A percentile compares a stretch with the other conserved stretches of the same genome.
These are phyloP conservation scores for Stylosanthes scabra DNA, from an alignment of 331 rosid genomes.

Conservation along the genomic window DNA sequence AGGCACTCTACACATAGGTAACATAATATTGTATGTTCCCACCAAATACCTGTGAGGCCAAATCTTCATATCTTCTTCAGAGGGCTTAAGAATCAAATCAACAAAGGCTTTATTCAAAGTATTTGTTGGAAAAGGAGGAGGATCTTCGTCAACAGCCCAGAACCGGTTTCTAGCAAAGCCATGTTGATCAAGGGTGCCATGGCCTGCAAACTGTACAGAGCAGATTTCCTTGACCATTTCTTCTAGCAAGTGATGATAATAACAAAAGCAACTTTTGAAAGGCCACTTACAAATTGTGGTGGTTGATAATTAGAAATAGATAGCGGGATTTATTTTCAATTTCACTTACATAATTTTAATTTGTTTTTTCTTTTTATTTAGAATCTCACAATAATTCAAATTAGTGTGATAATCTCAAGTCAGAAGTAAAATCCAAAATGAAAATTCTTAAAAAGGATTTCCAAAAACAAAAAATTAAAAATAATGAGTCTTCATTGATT, in stretches of 20 bases:
- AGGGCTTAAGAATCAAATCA: conserved; percentile 85
- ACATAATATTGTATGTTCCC: conserved; percentile 14
- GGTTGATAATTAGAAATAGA: conserved; percentile 19
- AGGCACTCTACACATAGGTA: neutral
- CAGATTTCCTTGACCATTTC: conserved; percentile 32
- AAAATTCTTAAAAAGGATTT: conserved; percentile 16
- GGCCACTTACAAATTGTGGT: conserved; percentile 22
- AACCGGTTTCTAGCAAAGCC: conserved; percentile 88
- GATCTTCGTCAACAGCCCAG: conserved; percentile 75
- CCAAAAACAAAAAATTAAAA: neutral
- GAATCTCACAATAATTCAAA: conserved; percentile 9
- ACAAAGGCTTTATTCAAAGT: conserved; percentile 67
- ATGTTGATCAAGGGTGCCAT: conserved; percentile 75
- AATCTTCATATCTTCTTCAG: conserved; percentile 74
- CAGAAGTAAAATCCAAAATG: conserved; percentile 27
- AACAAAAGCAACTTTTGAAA: conserved; percentile 14
- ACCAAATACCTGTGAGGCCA: conserved; percentile 77
- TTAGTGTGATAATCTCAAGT: neutral
- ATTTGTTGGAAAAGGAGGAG: conserved; percentile 78
- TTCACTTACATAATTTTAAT: conserved; percentile 7
- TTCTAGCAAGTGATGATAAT: conserved; percentile 11
- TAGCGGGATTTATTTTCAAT: neutral
- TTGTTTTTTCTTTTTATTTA: conserved; percentile 18
- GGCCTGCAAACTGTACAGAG: conserved; percentile 67
- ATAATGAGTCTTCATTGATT: neutral